These are phyloP conservation scores for Talaromyces trachyspermus DNA, from an alignment of 495 filamentous ascomycete genomes.

Conservation along the genomic window DNA sequence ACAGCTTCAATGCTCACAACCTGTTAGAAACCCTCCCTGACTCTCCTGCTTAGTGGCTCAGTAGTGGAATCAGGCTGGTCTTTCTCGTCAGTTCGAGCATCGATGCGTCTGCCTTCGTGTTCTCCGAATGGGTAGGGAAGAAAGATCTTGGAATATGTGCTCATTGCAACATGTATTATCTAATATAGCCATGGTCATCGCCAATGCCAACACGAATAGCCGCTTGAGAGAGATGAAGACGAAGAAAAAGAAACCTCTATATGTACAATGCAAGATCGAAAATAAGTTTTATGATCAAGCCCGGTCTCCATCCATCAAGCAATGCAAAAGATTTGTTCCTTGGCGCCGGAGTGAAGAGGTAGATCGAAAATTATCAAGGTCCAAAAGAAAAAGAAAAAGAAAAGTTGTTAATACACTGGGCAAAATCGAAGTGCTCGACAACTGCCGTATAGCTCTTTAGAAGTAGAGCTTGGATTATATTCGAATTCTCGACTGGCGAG, in stretches of 20 bases:
- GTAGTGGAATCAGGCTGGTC: too few relatives aligned
- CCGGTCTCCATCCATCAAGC: constrained; percentile 37
- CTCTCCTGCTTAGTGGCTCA: background rate
- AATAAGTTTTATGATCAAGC: constrained; percentile 42
- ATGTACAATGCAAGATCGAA: constrained; percentile 37
- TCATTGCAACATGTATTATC: constrained; percentile 7
- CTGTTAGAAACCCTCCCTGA: too few relatives aligned
- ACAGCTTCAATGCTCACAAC: too few relatives aligned
- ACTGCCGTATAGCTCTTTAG: background rate
- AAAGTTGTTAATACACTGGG: constrained; percentile 18
- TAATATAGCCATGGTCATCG: constrained; percentile 5
- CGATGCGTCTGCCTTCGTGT: background rate
- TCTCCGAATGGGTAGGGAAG: background rate
- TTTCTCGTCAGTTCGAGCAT: too few relatives aligned
- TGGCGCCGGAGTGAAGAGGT: constrained; percentile 45
- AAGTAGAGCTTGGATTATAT: background rate
- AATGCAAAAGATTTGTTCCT: constrained; percentile 41
- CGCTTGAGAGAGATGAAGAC: constrained; percentile 2
- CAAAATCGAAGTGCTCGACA: background rate
- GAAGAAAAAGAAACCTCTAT: constrained; percentile 24
- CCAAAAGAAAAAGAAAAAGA: constrained; percentile 21
- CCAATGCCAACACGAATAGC: constrained; percentile 7
- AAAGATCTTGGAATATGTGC: constrained; percentile 4
- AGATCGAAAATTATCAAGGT: constrained; percentile 18
- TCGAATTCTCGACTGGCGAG: constrained; percentile 1